Evolutionary conservation across 129 eudicot genomes (phyloP), one percentile per base, ranked within the genome.

Genomic region (Escallonia herrerae): DNA sequence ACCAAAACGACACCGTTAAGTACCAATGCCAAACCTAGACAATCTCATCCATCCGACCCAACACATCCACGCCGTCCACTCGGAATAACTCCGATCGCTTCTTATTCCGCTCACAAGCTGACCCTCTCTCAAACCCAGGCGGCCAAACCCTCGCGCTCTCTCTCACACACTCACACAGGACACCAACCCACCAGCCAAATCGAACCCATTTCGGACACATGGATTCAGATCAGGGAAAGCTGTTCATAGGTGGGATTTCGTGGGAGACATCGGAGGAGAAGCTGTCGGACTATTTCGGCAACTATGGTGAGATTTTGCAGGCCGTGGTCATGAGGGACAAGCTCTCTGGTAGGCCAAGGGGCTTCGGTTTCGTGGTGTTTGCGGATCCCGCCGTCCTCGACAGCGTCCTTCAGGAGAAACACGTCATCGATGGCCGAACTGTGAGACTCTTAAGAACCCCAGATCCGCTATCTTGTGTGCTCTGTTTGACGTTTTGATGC

Each of bases 141-240:
- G 13, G 3, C 54, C 54, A 49, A 49, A 5, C 72, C 53, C 54
- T 47, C 57, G 8, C 12, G n/a, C 64, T 39, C 45, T 3, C 39
- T 22, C n/a, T 48, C 33, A 22, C 33, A 22, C 33, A 22, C 33
- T 22, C 33, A 22, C 33, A 22, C 33, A 22, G 33, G 33, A 22
- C 33, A 22, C 33, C 33, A 22, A 22, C 33, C 33, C 33, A 0
- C 33, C 33, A 22, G 33, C 0, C 33, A 22, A 22, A 22, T 22
- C 33, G 33, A 22, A 22, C 33, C 33, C 33, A 22, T 22, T 22
- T 22, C 33, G 33, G 37, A 57, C 57, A 68, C 40, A 86, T 87
- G 97, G 97, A 90, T 79, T 86, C 97, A 76, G 97, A 90, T 81
- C 91, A 90, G 53, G 97, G 95, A 14, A 90, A 90, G 84, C 81